Percentiles rank a stretch among this genome's conserved stretches.
Conservation (phyloP, 345 rosid species). For the Dipteronia sinensis region DNA sequence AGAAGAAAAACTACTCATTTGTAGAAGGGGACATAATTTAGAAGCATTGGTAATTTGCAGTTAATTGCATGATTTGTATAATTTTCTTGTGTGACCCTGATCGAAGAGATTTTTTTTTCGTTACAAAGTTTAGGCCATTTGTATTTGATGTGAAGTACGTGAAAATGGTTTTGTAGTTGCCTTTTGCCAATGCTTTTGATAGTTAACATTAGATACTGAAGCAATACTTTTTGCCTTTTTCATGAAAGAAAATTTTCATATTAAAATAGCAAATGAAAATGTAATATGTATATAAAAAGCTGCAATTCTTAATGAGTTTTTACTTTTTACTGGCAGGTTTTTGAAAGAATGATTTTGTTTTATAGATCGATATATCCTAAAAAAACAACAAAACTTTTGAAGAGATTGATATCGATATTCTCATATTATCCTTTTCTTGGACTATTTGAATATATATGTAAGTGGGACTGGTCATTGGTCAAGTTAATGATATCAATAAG, state of each 20-base stretch:
- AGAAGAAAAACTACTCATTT: neutral
- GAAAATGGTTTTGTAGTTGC: neutral
- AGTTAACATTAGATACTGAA: neutral
- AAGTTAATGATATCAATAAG: slow-evolving; percentile 3
- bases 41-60: neutral
- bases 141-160: neutral
- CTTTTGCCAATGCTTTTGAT: neutral
- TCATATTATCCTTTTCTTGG: slow-evolving; percentile 56
- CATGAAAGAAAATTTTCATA: slow-evolving; percentile 1
- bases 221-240: neutral
- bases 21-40: neutral
- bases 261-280: neutral
- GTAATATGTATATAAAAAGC: neutral
- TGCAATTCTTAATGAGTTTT: slow-evolving; percentile 13
- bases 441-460: slow-evolving; percentile 78
- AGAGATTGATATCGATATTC: slow-evolving; percentile 34
- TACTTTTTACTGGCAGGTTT: slow-evolving; percentile 48
- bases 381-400: slow-evolving; percentile 20
- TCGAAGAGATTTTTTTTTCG: neutral
- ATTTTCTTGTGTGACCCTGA: neutral
- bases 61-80: neutral
- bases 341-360: slow-evolving; percentile 62
- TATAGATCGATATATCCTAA: slow-evolving; percentile 39
- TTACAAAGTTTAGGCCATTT: neutral
- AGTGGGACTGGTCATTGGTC: no score